Conservation (phyloP, 2,329 filamentous ascomycete genomes). For the Aspergillus pseudoviridinutans region DNA sequence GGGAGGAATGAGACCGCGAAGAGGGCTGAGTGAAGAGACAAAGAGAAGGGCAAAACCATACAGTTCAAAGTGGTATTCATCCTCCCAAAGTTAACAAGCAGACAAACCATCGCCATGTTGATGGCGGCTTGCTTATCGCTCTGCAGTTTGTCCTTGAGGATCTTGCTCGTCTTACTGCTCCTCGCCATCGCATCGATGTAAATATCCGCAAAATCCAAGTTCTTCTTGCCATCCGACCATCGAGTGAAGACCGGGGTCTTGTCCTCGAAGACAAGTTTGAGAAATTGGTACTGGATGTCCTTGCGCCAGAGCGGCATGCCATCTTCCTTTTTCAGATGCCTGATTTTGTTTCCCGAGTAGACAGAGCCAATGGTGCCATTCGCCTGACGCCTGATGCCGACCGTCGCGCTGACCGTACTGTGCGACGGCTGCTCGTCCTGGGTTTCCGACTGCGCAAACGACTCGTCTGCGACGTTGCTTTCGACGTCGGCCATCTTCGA, state of each 20-base stretch:
- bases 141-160: conserved; percentile 91
- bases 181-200: conserved; percentile 98
- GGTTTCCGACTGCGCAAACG: conserved; percentile 32
- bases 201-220: conserved; percentile 78
- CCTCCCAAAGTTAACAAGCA: conserved; percentile 91
- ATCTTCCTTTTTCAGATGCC: conserved; percentile 64
- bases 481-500: conserved; percentile 34
- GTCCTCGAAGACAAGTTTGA: conserved; percentile 61
- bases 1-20: background rate
- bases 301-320: conserved; percentile 64
- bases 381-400: conserved; percentile 56
- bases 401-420: conserved; percentile 38
- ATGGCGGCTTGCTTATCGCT: conserved; percentile 88
- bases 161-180: conserved; percentile 98
- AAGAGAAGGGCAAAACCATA: conserved; percentile 43
- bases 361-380: conserved; percentile 64
- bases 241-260: conserved; percentile 75
- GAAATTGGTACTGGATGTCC: conserved; percentile 64
- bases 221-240: conserved; percentile 76
- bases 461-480: conserved; percentile 31
- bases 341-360: conserved; percentile 65
- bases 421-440: conserved; percentile 35
- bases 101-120: conserved; percentile 98
- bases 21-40: background rate
- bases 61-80: conserved; percentile 99